Base-by-base conservation (phyloP, 345 rosid species). In the Durio zibethinus region DNA sequence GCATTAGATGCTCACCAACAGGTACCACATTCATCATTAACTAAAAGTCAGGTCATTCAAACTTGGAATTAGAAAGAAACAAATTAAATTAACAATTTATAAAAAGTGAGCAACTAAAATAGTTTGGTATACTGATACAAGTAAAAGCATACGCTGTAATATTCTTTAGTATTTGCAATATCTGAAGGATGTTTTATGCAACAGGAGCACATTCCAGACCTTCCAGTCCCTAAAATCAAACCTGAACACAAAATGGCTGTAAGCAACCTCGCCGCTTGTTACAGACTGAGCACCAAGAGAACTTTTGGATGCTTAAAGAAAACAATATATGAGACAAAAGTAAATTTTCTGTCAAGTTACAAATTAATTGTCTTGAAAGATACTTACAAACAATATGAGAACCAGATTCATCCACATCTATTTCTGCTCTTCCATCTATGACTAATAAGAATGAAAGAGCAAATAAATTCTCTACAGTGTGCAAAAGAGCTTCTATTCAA, bases 141-240 rank as follows among this genome's bases (percentile, higher is more conserved):
- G 60, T 8, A 29, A 70, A 70, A 48, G 27, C 74, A 23, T 27
- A 23, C 12, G 25, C 11, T 14, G 8, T 18, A 59, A 6, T 10
- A 27, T 42, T 6, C 18, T 4, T n/a, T 8, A 61, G 77, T 23
- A 23, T 48, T 60, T 43, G 69, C 43, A 18, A 42, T 15, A 75
- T 56, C 36, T 36, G 1, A 23, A 75, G n/a, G n/a, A n/a, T n/a
- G 11, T 63, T 14, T 18, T 64, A 47, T 21, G 25, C 31, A 56
- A 77, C 15, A 8, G n/a, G 10, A 18, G 62, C 65, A 47, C n/a
- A 16, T 61, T 53, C 9, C 70, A 15, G 86, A 91, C 98, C 97
- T 96, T 86, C 99, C 99, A 93, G 77, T 96, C 98, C 84, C 81
- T 87, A 80, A 84, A 93, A 78, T 93, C 98, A 54, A 89, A 91